phyloP scores from a whole-genome alignment of 2,329 filamentous ascomycete species.

The Neurospora sp. region DNA sequence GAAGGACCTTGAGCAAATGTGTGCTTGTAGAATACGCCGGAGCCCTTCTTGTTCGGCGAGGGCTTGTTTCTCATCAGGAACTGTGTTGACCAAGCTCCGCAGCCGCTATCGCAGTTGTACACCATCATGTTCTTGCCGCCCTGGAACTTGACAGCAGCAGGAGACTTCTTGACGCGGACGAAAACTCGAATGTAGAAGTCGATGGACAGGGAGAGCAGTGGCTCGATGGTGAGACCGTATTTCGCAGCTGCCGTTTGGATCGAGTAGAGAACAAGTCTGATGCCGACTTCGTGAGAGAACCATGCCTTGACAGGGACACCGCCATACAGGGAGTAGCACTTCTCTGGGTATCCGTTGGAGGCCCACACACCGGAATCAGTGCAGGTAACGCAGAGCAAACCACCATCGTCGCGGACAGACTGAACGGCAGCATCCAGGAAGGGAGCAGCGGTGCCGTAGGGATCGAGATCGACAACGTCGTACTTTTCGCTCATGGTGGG shows the following conservation, averaged over 20 bases:
- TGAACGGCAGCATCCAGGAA: conserved; percentile 91
- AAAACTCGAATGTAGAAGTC: conserved; percentile 93
- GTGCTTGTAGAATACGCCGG: conserved; percentile 67
- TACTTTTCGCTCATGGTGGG: conserved; percentile 47
- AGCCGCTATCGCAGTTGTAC: conserved; percentile 84
- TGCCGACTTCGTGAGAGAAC: conserved; percentile 79
- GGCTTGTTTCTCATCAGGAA: conserved; percentile 61
- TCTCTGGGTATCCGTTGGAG: conserved; percentile 88
- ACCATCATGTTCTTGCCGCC: conserved; percentile 88
- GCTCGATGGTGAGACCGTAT: conserved; percentile 84
- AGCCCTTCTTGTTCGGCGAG: conserved; percentile 59
- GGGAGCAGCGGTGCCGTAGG: conserved; percentile 85
- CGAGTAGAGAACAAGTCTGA: conserved; percentile 76
- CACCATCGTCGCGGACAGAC: conserved; percentile 72
- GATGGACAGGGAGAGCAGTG: conserved; percentile 83
- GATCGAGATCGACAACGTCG: conserved; percentile 93
- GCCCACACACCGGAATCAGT: conserved; percentile 95
- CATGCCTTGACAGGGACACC: conserved; percentile 77
- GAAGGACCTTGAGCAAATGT: conserved; percentile 62
- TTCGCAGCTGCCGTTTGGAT: conserved; percentile 72
- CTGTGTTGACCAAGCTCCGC: conserved; percentile 85
- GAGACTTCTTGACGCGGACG: conserved; percentile 69
- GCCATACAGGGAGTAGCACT: conserved; percentile 88
- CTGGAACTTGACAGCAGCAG: conserved; percentile 79
- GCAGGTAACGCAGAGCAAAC: conserved; percentile 88